Conservation (phyloP, 1,284 basidiomycete genomes). For the Tilletia indica region DNA sequence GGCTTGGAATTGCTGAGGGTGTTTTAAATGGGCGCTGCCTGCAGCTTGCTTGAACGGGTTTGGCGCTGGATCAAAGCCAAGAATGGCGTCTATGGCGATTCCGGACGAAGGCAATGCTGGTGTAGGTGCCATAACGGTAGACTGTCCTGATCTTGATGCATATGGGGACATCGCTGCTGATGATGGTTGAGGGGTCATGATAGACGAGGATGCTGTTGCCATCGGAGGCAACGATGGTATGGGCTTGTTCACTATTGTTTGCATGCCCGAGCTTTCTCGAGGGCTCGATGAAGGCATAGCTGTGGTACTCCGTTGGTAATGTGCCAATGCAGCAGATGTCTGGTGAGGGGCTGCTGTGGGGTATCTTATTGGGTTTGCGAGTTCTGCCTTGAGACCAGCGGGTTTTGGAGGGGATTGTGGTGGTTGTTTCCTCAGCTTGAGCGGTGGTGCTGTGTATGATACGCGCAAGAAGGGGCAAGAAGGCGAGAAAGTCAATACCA, state of each 20-base stretch:
- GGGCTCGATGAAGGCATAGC: not conserved
- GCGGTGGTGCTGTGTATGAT: not conserved
- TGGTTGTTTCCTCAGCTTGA: constrained; percentile 1
- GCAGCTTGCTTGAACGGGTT: constrained; percentile 50
- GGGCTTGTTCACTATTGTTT: not conserved
- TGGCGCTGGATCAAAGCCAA: constrained; percentile 47
- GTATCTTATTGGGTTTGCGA: not conserved
- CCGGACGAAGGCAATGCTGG: constrained; percentile 29
- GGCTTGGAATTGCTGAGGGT: constrained; percentile 1
- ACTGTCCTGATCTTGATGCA: constrained; percentile 25
- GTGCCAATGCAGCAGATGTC: not conserved
- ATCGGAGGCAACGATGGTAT: constrained; percentile 20
- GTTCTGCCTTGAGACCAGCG: not conserved
- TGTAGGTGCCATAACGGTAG: constrained; percentile 25
- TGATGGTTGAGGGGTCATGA: constrained; percentile 31
- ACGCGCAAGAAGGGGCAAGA: too few relatives aligned
- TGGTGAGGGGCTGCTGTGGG: constrained; percentile 5
- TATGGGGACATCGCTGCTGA: not conserved
- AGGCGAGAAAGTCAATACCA: not conserved
- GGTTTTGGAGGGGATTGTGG: constrained; percentile 8
- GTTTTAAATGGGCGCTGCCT: constrained; percentile 1
- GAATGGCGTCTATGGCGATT: constrained; percentile 25
- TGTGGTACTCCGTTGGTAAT: not conserved
- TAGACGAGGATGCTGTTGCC: constrained; percentile 26
- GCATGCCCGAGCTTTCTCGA: not conserved